Evolutionary conservation across 1,284 basidiomycete genomes (phyloP).

Genomic region (Ceratobasidium sp.): DNA sequence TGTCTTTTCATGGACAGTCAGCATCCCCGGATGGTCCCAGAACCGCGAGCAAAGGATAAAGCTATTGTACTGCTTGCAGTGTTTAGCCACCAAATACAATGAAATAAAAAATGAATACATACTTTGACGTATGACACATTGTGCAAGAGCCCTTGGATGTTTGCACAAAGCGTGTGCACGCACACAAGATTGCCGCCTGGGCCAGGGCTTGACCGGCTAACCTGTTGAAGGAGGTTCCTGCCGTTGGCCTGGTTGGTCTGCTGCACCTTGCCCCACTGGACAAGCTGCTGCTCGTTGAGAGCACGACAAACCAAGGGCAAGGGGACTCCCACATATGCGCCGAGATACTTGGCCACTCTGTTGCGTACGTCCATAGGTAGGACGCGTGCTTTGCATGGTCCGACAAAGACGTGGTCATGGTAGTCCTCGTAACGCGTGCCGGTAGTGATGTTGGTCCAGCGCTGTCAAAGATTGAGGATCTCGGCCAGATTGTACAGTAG

Average conservation of each 20-base stretch:
- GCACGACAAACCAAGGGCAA: neutral
- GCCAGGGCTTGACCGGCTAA: no score
- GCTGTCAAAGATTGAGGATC: constrained; percentile 15
- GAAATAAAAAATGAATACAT: neutral
- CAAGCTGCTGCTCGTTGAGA: neutral
- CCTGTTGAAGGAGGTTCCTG: neutral
- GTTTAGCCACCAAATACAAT: neutral
- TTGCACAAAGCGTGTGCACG: neutral
- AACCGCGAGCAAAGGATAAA: neutral
- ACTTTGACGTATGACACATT: constrained; percentile 28
- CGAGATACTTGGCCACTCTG: constrained; percentile 3
- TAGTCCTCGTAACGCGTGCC: constrained; percentile 11
- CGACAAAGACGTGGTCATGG: constrained; percentile 17
- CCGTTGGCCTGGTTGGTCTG: neutral
- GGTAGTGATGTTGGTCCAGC: neutral
- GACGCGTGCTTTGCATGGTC: neutral
- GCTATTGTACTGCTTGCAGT: neutral
- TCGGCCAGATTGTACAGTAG: constrained; percentile 17
- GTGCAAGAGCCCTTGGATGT: neutral
- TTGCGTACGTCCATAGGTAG: neutral
- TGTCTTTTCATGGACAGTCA: neutral
- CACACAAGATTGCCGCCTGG: neutral
- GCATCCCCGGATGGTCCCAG: no score
- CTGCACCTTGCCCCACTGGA: constrained; percentile 21
- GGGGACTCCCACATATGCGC: neutral